Conservation (phyloP, 495 filamentous ascomycete genomes). For the Cudoniella acicularis region DNA sequence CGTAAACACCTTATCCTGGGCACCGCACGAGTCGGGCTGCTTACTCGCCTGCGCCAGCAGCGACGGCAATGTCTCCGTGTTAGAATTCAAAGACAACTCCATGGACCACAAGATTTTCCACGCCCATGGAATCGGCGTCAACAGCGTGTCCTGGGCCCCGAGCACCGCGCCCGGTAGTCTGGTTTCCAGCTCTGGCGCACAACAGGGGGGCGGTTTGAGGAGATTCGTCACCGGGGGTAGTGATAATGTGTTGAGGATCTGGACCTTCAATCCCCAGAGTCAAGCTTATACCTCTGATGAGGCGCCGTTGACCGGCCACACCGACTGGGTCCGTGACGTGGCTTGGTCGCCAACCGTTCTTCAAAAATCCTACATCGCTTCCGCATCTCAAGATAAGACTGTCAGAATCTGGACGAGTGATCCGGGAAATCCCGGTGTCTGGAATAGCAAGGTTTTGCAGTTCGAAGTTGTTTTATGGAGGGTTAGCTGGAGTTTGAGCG, state of each 20-base stretch:
- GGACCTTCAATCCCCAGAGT: constrained; percentile 53
- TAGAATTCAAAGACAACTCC: constrained; percentile 96
- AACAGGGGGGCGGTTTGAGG: constrained; percentile 56
- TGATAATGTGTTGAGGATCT: constrained; percentile 90
- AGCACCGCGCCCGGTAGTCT: constrained; percentile 74
- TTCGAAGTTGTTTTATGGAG: constrained; percentile 92
- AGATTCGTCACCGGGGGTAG: constrained; percentile 92
- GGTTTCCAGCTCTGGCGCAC: constrained; percentile 61
- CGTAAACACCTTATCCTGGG: constrained; percentile 95
- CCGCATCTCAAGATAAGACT: constrained; percentile 91
- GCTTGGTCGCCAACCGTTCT: constrained; percentile 93
- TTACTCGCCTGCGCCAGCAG: constrained; percentile 90
- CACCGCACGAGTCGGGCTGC: constrained; percentile 93
- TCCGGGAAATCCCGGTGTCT: constrained; percentile 56
- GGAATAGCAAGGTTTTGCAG: constrained; percentile 76
- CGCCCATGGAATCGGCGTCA: constrained; percentile 89
- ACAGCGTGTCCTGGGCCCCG: constrained; percentile 93
- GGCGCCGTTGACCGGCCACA: constrained; percentile 67
- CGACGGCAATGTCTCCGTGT: constrained; percentile 86
- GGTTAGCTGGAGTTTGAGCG: constrained; percentile 96
- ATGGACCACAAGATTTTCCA: constrained; percentile 80
- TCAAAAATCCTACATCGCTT: constrained; percentile 92
- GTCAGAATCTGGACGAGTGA: constrained; percentile 94
- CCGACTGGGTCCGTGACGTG: constrained; percentile 97
- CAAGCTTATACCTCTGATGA: constrained; percentile 51